Conservation (phyloP, 495 filamentous ascomycete species). For the Podospora anserina region DNA sequence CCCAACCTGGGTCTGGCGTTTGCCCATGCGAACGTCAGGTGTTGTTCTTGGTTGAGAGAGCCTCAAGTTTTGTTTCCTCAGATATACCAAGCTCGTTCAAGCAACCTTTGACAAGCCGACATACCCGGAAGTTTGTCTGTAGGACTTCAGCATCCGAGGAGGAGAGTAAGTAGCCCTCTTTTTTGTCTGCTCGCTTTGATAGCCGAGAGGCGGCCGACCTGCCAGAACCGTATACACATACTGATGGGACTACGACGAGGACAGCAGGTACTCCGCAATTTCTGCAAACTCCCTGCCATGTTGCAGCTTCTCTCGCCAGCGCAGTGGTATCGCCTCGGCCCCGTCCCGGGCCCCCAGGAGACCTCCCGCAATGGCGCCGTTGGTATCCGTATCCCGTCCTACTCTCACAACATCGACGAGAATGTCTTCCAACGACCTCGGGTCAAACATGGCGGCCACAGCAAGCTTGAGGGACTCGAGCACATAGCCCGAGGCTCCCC, state of each 20-base stretch:
- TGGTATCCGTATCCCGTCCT: slow-evolving; percentile 34
- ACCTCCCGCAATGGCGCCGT: slow-evolving; percentile 35
- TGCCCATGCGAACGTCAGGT: background rate
- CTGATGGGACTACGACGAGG: background rate
- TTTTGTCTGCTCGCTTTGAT: background rate
- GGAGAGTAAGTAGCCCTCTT: background rate
- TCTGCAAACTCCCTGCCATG: slow-evolving; percentile 32
- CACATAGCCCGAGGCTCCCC: slow-evolving; percentile 26
- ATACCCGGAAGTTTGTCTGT: background rate
- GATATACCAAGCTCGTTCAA: background rate
- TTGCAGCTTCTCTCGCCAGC: slow-evolving; percentile 33
- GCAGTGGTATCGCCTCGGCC: slow-evolving; percentile 22
- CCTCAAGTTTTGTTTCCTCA: background rate
- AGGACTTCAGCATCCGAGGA: background rate
- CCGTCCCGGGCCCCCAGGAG: slow-evolving; percentile 34
- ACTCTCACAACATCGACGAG: slow-evolving; percentile 34
- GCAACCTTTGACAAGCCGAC: background rate
- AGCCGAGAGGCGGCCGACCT: background rate
- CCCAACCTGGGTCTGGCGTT: background rate
- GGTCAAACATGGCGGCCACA: slow-evolving; percentile 31
- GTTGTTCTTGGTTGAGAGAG: background rate
- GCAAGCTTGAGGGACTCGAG: slow-evolving; percentile 30
- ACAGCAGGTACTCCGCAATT: slow-evolving; percentile 20
- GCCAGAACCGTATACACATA: background rate
- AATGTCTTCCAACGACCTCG: slow-evolving; percentile 30